These are phyloP conservation scores for Podaxis rugospora DNA, from an alignment of 768 basidiomycete species.

Conservation along the genomic window DNA sequence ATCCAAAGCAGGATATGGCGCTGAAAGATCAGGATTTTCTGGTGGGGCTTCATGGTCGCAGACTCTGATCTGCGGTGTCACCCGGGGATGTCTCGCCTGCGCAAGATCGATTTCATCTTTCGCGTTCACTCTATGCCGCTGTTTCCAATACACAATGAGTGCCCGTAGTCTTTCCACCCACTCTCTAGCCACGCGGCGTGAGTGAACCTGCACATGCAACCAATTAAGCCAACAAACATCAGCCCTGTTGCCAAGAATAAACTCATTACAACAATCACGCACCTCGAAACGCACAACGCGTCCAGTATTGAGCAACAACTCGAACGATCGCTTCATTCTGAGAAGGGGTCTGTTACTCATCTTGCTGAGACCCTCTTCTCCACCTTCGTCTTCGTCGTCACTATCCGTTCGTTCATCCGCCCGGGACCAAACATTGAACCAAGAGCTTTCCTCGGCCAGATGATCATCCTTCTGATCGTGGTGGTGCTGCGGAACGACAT, in stretches of 20 bases:
- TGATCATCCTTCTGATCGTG: conserved; percentile 29
- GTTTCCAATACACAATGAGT: conserved; percentile 75
- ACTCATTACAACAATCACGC: conserved; percentile 1
- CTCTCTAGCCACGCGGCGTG: conserved; percentile 63
- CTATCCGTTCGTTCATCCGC: conserved; percentile 35
- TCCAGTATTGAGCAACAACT: conserved; percentile 68
- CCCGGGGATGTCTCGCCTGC: conserved; percentile 49
- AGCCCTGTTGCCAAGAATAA: not conserved
- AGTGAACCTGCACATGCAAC: conserved; percentile 47
- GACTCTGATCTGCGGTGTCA: conserved; percentile 53
- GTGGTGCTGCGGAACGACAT: conserved; percentile 31
- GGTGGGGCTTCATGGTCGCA: conserved; percentile 37
- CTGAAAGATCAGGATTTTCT: conserved; percentile 51
- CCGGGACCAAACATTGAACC: conserved; percentile 28
- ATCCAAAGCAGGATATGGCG: conserved; percentile 52
- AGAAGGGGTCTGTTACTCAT: conserved; percentile 39
- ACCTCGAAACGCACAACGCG: conserved; percentile 78
- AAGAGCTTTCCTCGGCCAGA: conserved; percentile 27
- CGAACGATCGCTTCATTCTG: conserved; percentile 68
- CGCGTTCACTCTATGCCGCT: conserved; percentile 71
- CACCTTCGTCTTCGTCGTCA: conserved; percentile 66
- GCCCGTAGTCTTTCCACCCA: conserved; percentile 80
- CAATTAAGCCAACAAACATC: not conserved
- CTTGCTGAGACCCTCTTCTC: conserved; percentile 46
- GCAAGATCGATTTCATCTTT: conserved; percentile 77